Evolutionary conservation across 257 asterid species (phyloP).

Genomic region (Euphrasia confusa): DNA sequence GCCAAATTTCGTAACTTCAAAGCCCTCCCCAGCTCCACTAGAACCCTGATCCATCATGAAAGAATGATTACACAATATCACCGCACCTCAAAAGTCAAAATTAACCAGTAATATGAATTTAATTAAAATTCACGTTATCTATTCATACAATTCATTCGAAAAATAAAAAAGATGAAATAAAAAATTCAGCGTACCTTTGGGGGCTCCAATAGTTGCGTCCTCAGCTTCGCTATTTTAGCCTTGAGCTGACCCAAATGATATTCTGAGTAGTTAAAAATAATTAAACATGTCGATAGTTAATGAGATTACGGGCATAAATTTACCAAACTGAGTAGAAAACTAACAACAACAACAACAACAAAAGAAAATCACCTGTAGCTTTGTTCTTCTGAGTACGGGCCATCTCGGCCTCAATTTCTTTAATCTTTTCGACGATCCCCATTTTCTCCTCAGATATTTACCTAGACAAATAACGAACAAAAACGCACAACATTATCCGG

Average conservation of each 20-base stretch:
- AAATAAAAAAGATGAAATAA: background rate
- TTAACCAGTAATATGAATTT: background rate
- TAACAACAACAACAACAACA: background rate
- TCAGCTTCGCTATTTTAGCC: conserved; percentile 98
- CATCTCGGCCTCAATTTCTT: conserved; percentile 97
- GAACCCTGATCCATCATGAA: conserved; percentile 61
- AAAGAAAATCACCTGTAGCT: conserved; percentile 65
- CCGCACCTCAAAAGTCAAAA: background rate
- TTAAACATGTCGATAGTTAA: conserved; percentile 4
- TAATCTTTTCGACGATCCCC: conserved; percentile 96
- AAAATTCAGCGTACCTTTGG: conserved; percentile 63
- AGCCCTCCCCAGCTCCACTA: conserved; percentile 98
- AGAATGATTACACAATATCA: conserved; percentile 18
- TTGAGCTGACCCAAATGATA: conserved; percentile 99
- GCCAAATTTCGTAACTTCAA: conserved; percentile 95
- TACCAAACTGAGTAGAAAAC: background rate
- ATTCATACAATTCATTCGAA: background rate
- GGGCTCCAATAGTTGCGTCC: conserved; percentile 98
- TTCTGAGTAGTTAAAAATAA: conserved; percentile 40
- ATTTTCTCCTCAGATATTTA: conserved; percentile 36
- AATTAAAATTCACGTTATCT: background rate
- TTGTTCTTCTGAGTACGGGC: conserved; percentile 98
- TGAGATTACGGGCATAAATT: background rate
- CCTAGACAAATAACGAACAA: conserved; percentile 34
- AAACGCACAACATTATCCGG: conserved; percentile 11